Conservation (phyloP, 106 monocot species). For the Gastrodia elata region DNA sequence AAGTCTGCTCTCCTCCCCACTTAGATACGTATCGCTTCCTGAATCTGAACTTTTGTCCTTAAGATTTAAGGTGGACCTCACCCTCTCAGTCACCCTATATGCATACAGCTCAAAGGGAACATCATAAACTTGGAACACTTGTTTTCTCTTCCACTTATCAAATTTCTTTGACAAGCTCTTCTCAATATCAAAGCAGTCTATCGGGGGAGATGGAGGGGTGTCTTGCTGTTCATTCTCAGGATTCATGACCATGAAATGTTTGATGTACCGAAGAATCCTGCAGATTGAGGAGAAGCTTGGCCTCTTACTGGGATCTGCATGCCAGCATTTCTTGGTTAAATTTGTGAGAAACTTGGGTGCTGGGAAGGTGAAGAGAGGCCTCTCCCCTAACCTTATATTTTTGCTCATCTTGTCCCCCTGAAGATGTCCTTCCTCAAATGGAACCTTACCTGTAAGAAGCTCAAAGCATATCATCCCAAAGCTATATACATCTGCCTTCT, state of each 20-base stretch:
- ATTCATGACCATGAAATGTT: slow-evolving; percentile 60
- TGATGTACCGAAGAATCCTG: slow-evolving; percentile 64
- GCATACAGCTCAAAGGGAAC: slow-evolving; percentile 55
- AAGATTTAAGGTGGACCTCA: slow-evolving; percentile 20
- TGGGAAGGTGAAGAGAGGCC: slow-evolving; percentile 75
- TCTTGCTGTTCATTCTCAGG: slow-evolving; percentile 43
- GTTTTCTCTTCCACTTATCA: slow-evolving; percentile 24
- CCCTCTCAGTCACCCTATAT: slow-evolving; percentile 49
- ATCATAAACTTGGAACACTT: slow-evolving; percentile 15
- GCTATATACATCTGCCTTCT: slow-evolving; percentile 68
- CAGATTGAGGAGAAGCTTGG: slow-evolving; percentile 77
- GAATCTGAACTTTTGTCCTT: slow-evolving; percentile 53
- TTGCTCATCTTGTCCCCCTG: slow-evolving; percentile 67
- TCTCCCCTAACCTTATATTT: slow-evolving; percentile 71
- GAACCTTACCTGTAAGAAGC: slow-evolving; percentile 54
- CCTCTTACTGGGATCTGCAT: slow-evolving; percentile 54
- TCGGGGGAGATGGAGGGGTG: slow-evolving; percentile 21
- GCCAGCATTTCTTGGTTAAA: slow-evolving; percentile 86
- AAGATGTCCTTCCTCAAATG: slow-evolving; percentile 31
- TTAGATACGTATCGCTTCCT: slow-evolving; percentile 38
- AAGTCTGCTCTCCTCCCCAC: slow-evolving; percentile 32
- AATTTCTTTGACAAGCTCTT: slow-evolving; percentile 33
- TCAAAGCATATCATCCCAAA: slow-evolving; percentile 62
- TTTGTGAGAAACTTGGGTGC: slow-evolving; percentile 63
- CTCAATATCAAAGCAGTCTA: slow-evolving; percentile 68